Conservation (phyloP, 805 yeast species). For the Metschnikowia shivogae region DNA sequence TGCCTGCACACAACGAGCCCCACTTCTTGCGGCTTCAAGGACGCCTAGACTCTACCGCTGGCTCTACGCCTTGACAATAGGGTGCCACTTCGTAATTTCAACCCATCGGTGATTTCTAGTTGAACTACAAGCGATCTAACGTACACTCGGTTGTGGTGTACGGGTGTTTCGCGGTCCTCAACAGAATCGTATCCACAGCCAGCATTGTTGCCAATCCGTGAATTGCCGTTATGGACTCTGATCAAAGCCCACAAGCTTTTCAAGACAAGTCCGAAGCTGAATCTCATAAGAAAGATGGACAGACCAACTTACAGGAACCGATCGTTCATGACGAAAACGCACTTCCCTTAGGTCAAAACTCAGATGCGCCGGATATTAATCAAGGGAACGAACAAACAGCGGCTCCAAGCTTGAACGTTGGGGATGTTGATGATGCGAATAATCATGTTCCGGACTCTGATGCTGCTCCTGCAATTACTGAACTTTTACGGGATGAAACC, state of each 20-base stretch:
- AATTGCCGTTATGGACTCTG: background rate
- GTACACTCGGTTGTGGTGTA: background rate
- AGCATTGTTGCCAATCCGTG: background rate
- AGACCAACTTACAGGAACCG: background rate
- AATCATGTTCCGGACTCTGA: background rate
- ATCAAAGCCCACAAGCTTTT: background rate
- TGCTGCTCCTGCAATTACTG: background rate
- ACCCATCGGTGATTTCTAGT: no score
- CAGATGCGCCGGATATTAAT: slow-evolving; percentile 7
- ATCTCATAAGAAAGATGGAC: background rate
- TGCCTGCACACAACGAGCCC: no score
- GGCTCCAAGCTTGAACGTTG: background rate
- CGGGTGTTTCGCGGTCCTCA: slow-evolving; percentile 2
- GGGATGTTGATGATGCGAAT: background rate
- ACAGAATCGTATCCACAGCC: background rate
- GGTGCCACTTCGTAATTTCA: no score
- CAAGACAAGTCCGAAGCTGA: background rate
- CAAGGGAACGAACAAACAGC: background rate
- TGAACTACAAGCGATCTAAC: no score
- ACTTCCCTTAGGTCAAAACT: slow-evolving; percentile 9
- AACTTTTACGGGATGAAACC: slow-evolving; percentile 2
- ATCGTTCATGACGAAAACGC: slow-evolving; percentile 1
- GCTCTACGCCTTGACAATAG: no score
- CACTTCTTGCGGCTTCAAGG: no score
- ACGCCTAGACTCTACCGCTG: no score